phyloP scores from a whole-genome alignment of 2,329 filamentous ascomycete genomes.

The Fusarium palustre region DNA sequence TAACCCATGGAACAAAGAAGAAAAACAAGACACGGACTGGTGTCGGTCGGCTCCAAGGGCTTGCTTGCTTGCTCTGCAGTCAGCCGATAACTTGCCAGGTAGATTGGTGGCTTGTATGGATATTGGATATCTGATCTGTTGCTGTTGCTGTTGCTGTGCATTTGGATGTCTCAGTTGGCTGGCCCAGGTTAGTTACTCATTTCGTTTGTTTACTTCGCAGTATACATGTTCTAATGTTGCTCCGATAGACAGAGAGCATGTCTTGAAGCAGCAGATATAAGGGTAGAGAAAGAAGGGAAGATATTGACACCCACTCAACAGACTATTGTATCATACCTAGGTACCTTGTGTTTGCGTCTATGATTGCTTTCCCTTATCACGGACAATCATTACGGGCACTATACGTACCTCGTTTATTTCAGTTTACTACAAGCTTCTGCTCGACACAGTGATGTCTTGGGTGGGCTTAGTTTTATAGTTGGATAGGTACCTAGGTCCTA shows the following conservation, averaged over 20 bases:
- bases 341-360: background rate
- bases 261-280: background rate
- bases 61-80: constrained; percentile 7
- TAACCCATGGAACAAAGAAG: constrained; percentile 22
- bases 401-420: background rate
- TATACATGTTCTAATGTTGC: background rate
- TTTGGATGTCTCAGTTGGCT: constrained; percentile 7
- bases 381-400: background rate
- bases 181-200: background rate
- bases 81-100: constrained; percentile 17
- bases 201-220: background rate
- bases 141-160: background rate
- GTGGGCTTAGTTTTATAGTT: background rate
- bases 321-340: background rate
- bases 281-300: background rate
- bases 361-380: background rate
- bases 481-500: no score
- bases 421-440: background rate
- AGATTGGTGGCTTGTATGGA: constrained; percentile 1
- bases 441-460: background rate
- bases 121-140: constrained; percentile 5
- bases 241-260: background rate
- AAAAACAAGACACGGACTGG: background rate
- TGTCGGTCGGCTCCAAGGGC: no score
- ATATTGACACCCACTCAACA: background rate